A percentile compares a stretch with the other conserved stretches of the same genome.
phyloP scores from a whole-genome alignment of 306 rosid genomes.

The Vigna angularis region DNA sequence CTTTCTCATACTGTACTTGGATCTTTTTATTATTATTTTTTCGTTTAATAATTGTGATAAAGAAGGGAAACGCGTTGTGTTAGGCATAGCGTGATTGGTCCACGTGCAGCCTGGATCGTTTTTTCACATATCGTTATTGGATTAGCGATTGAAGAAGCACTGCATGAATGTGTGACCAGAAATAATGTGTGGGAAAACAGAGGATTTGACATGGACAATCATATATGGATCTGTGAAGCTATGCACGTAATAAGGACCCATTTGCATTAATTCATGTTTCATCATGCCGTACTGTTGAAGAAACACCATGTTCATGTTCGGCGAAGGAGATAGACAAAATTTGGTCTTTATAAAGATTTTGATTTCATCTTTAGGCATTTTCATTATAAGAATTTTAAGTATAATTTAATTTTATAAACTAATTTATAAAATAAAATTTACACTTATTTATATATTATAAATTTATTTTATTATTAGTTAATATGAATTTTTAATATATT shows the following conservation, averaged over 20 bases:
- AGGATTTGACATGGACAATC: neutral
- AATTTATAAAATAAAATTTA: too few relatives aligned
- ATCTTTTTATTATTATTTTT: neutral
- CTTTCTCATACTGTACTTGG: slow-evolving; percentile 32
- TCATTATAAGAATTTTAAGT: too few relatives aligned
- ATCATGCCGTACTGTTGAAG: neutral
- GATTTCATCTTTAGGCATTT: too few relatives aligned
- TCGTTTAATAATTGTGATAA: slow-evolving; percentile 28
- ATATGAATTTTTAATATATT: too few relatives aligned
- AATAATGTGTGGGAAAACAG: neutral
- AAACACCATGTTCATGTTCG: neutral
- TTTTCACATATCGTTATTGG: slow-evolving; percentile 24
- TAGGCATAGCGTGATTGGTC: slow-evolving; percentile 51
- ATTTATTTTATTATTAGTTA: too few relatives aligned
- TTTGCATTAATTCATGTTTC: slow-evolving; percentile 11
- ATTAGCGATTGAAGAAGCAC: slow-evolving; percentile 11
- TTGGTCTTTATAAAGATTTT: too few relatives aligned
- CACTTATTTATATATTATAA: too few relatives aligned
- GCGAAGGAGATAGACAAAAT: too few relatives aligned
- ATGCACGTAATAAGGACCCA: slow-evolving; percentile 20
- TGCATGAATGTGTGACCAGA: slow-evolving; percentile 42
- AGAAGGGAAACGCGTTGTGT: slow-evolving; percentile 50
- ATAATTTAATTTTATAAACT: too few relatives aligned
- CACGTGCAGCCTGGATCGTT: slow-evolving; percentile 22
- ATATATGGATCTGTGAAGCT: neutral